Conservation (phyloP, 805 yeast genomes). For the Jamesozyma spencerorum region DNA sequence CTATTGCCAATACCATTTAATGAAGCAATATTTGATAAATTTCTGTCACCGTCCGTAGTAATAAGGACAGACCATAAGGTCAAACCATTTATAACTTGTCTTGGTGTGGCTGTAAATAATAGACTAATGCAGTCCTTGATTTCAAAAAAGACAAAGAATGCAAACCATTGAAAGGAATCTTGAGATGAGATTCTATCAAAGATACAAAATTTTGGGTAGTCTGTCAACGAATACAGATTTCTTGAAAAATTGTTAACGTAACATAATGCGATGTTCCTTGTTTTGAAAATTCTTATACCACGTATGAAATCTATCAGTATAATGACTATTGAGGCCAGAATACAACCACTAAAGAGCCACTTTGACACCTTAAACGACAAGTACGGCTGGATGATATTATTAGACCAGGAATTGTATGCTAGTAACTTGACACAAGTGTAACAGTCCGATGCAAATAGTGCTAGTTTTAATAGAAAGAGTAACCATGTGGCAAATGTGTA, state of each 20-base stretch:
- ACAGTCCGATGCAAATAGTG: constrained; percentile 58
- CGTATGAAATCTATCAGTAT: constrained; percentile 45
- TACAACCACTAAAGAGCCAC: constrained; percentile 74
- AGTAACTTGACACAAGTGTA: constrained; percentile 68
- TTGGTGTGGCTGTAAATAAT: constrained; percentile 70
- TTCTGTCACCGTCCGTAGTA: constrained; percentile 25
- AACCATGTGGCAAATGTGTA: constrained; percentile 20
- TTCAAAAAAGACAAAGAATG: constrained; percentile 56
- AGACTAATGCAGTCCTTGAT: constrained; percentile 53
- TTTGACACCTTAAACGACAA: constrained; percentile 41
- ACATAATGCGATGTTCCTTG: constrained; percentile 57
- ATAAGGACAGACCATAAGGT: constrained; percentile 47
- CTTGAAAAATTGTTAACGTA: constrained; percentile 61
- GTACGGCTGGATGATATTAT: constrained; percentile 38
- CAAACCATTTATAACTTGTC: constrained; percentile 74
- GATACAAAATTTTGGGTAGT: constrained; percentile 63
- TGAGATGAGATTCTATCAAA: constrained; percentile 57
- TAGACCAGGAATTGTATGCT: constrained; percentile 62
- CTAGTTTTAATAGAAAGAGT: constrained; percentile 38
- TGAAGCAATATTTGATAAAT: constrained; percentile 24
- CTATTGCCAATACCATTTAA: constrained; percentile 32
- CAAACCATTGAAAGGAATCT: constrained; percentile 53
- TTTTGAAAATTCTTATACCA: constrained; percentile 49
- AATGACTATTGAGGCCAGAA: constrained; percentile 55
- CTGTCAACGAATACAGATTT: constrained; percentile 43